Base-by-base conservation (phyloP, 768 basidiomycete genomes). In the Pleurotus sapidus region DNA sequence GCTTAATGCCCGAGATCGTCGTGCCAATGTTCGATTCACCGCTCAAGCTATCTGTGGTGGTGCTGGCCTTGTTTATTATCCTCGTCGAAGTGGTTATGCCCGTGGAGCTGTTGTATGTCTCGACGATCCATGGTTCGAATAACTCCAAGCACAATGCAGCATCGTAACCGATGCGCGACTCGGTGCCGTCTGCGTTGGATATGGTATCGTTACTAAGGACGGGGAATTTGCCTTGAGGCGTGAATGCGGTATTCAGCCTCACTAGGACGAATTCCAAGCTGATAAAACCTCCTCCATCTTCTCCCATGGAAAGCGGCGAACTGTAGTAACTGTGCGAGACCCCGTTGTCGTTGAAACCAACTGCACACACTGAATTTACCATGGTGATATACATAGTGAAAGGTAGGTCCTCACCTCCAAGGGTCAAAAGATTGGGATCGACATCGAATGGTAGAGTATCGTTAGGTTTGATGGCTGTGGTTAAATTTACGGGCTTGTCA, bases 291-390 rank as follows among this genome's bases (percentile, higher is more conserved):
- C 53, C 51, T 11, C 64, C 62, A 15, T 64, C 60, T 14, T 42
- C 15, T 40, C 63, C 63, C 58, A 62, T 59, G 2, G 56, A 60
- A 14, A 62, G 18, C n/a, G 64, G 65, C 3, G 40, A 24, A 47
- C 64, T 65, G n/a, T 60, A 64, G n/a, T 69, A 62, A 47, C 64
- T 68, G 48, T 69, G 68, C 5, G 67, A 64, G 15, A 71, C 65
- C 11, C 76, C 75, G 54, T 74, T 74, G 49, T 74, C 65, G n/a
- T 47, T 66, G 56, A 76, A 77, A 5, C 54, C 48, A 12, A 66
- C 74, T 76, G 42, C 8, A 27, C 7, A 37, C 7, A 30, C 17
- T 4, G 30, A 37, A n/a, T 38, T 27, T 37, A 24, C 14, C 4
- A 8, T 47, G 20, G 5, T 18, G 34, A 18, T n/a, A 5, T 11